phyloP scores from a whole-genome alignment of 208 protist species.

The Leishmania lainsoni region DNA sequence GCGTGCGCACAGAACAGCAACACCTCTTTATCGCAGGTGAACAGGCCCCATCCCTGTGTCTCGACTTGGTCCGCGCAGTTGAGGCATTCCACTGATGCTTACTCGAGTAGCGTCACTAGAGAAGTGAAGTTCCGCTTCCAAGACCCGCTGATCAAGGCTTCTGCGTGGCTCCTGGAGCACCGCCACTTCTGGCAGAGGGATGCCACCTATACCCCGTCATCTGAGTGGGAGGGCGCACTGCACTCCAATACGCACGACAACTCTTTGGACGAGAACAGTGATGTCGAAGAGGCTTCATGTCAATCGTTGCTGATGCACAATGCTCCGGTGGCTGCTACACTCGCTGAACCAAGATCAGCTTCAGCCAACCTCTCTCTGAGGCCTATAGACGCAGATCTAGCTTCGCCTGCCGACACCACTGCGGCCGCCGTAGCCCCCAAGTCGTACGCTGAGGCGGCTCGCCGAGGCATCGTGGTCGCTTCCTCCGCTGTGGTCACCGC shows the following conservation, averaged over 20 bases:
- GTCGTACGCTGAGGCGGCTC: slow-evolving; percentile 7
- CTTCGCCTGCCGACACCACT: not conserved
- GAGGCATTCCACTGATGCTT: slow-evolving; percentile 9
- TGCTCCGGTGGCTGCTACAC: not conserved
- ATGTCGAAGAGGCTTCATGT: not conserved
- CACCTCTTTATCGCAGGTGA: slow-evolving; percentile 13
- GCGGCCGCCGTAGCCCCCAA: not conserved
- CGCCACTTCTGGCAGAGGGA: slow-evolving; percentile 11
- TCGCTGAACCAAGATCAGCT: not conserved
- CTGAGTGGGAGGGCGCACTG: slow-evolving; percentile 1
- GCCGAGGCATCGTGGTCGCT: not conserved
- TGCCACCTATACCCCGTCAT: not conserved
- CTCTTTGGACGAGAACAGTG: not conserved
- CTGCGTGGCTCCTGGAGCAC: slow-evolving; percentile 23
- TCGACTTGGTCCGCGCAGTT: not conserved
- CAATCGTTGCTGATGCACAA: not conserved
- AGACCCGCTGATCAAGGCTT: slow-evolving; percentile 29
- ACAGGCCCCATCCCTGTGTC: not conserved
- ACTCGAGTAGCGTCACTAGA: not conserved
- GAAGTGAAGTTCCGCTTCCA: slow-evolving; percentile 21
- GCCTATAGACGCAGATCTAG: not conserved
- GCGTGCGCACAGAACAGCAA: slow-evolving; percentile 24
- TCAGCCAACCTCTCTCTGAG: too few species aligned
- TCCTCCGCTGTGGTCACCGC: not conserved
- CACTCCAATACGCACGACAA: not conserved